Evolutionary conservation across 2,329 filamentous ascomycete genomes (phyloP), one percentile per base, ranked within the genome.

Genomic region (Ceratocystis papillata): DNA sequence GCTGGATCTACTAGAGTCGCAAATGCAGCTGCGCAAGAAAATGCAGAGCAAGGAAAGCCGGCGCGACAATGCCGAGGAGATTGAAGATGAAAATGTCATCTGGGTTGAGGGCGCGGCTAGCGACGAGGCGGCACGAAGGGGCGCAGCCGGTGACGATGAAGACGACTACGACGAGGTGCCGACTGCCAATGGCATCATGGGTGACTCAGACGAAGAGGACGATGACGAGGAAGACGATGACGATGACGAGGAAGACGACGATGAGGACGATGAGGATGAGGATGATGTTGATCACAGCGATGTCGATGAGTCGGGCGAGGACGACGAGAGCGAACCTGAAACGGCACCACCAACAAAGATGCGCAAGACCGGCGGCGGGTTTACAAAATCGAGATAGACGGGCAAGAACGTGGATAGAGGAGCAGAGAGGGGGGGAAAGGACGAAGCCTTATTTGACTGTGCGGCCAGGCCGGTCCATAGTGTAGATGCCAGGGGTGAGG

Each of bases 1-100:
- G 76, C 81, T 99, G 41, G 93, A 97, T 73, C 90, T 99, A 84
- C 81, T 97, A 62, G 88, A 94, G 72, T 87, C 90, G 5, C 94
- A 99, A 77, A 87, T 97, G 75, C 85, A 89, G 71, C 78, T 96
- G 71, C 82, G 94, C 62, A 85, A 84, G 66, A 83, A 82, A 68
- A 84, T 91, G 76, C 84, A 87, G 72, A 63, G 68, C 60, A 68
- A 65, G 63, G 64, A 67, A 48, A 57, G 50, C 6, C 80, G 76
- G 69, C 74, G 67, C 68, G 72, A 66, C 69, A 74, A 70, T 66
- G 72, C 68, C 20, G 78, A 79, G 60, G 77, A 79, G 20, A 79
- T 79, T 48, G 79, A 80, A 1, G 80, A 81, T 6, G 79, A 81
- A n/a, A 81, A 90, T 69, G 84, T 95, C 3, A 87, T 96, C 64